These are phyloP conservation scores for Trichophyton simii DNA, from an alignment of 2,329 filamentous ascomycete genomes.

Conservation along the genomic window DNA sequence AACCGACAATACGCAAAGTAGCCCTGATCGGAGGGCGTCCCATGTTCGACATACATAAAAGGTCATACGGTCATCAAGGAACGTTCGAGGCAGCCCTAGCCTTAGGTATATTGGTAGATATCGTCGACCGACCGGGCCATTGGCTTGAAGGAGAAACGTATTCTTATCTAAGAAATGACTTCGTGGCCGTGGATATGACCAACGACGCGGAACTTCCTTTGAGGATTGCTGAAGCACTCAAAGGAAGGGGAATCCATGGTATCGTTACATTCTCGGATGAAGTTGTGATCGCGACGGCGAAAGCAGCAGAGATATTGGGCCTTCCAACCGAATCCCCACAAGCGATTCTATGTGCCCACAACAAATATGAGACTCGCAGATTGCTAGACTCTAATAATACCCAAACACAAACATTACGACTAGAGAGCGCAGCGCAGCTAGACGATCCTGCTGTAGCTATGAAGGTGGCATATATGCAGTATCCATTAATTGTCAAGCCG, in stretches of 20 bases:
- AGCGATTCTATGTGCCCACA: not conserved
- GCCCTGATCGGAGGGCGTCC: not conserved
- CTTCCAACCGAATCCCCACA: not conserved
- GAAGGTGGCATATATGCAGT: constrained; percentile 7
- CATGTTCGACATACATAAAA: not conserved
- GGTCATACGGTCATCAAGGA: not conserved
- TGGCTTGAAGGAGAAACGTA: constrained; percentile 26
- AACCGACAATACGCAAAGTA: not conserved
- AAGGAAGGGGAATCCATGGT: constrained; percentile 9
- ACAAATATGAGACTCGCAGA: not conserved
- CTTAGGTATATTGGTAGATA: constrained; percentile 27
- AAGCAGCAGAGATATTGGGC: not conserved
- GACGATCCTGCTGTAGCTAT: not conserved
- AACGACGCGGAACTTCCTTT: not conserved
- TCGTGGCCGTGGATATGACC: constrained; percentile 12
- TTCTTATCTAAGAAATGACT: constrained; percentile 22
- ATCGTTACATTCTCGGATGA: not conserved
- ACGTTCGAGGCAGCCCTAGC: constrained; percentile 19
- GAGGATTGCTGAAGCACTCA: constrained; percentile 1
- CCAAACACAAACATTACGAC: not conserved
- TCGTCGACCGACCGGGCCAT: constrained; percentile 28
- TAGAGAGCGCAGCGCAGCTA: not conserved
- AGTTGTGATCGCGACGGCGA: not conserved
- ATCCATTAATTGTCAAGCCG: constrained; percentile 29
- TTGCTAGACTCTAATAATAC: not conserved